Base-by-base conservation (phyloP, 2,329 filamentous ascomycete species). In the Zymoseptoria crescenta region DNA sequence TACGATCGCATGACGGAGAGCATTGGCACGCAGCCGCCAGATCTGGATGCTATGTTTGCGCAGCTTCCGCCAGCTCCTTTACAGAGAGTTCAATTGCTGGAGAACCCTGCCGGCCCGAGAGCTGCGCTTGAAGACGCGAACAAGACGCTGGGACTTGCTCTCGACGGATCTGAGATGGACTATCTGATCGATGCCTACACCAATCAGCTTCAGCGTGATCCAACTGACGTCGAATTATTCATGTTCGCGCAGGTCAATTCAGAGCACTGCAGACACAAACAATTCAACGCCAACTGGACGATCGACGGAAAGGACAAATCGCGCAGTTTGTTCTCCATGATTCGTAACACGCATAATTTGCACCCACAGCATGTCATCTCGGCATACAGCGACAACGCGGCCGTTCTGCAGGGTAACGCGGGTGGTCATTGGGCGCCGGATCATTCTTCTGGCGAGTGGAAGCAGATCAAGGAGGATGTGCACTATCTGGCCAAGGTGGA, bases 171-270 rank as follows among this genome's bases (percentile, higher is more conserved):
- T 8, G 92, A 99, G 73, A 95, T 97, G 73, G 87, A 96, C 60
- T 97, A 99, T 71, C 81, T 99, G 48, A 89, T 96, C n/a, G 86
- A 91, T 66, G 87, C 87, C 49, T 94, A 91, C 74, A 84, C 84
- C 5, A 79, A 84, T 45, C 82, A 80, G 59, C 78, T 87, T 19
- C 83, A 84, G 62, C 79, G 86, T 45, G 78, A 83, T 54, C 90
- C 90, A 0, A 87, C 91, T 61, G 94, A 97, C 73, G 89, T 97
- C 51, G 94, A 99, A 77, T 81, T 97, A 21, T 97, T 97, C 81
- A 97, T 97, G 94, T 99, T 97, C 74, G 93, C 93, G 16, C 94
- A 99, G 76, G 93, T 99, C 73, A 97, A 97, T 79, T 97, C 93
- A 2, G 94, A 99, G 80, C 93, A 97, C 75, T 96, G 84, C 71